Conservation (phyloP, 192 early-diverging fungal genomes). For the Rhizophagus clarus region DNA sequence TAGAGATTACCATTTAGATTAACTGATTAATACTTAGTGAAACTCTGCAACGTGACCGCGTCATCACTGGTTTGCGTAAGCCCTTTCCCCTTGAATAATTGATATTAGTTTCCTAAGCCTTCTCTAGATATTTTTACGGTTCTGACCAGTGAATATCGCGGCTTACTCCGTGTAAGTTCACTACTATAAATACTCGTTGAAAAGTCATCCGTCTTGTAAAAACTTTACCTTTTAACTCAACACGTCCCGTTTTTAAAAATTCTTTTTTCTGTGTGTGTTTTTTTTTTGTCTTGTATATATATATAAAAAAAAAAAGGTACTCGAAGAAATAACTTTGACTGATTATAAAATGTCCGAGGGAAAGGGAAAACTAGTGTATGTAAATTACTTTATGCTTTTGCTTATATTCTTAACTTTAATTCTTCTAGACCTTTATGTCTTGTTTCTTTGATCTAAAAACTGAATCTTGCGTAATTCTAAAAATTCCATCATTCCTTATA, state of each 20-base stretch:
- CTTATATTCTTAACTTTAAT: background rate
- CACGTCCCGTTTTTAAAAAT: too few species aligned
- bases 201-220: background rate
- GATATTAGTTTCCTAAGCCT: slow-evolving; percentile 15
- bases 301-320: background rate
- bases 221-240: background rate
- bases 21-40: background rate
- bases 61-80: slow-evolving; percentile 24
- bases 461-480: background rate
- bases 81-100: background rate
- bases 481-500: background rate
- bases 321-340: background rate
- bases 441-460: background rate
- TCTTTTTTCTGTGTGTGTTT: too few species aligned
- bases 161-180: slow-evolving; percentile 11
- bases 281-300: too few species aligned
- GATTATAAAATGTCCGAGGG: slow-evolving; percentile 12
- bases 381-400: background rate
- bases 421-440: background rate
- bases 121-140: slow-evolving; percentile 9
- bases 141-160: background rate
- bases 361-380: slow-evolving; percentile 9
- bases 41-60: slow-evolving; percentile 14
- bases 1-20: background rate
- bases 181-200: background rate